A percentile compares a stretch with the other conserved stretches of the same genome.
These are phyloP conservation scores for Magnusiomyces fungicola DNA, from an alignment of 1,139 yeast species.

Conservation along the genomic window DNA sequence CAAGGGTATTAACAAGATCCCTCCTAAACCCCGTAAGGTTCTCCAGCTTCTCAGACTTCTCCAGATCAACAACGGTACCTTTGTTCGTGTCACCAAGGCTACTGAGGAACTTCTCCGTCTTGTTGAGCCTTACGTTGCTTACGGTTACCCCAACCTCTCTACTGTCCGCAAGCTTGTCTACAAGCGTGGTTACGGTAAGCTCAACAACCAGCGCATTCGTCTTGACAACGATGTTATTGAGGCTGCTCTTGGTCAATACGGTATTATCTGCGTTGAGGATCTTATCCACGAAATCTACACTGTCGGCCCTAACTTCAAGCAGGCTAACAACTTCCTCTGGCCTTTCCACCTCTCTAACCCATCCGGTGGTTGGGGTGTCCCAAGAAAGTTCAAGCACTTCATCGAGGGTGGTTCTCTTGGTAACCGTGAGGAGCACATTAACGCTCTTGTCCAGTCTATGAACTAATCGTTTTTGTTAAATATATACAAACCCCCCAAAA, in stretches of 20 bases:
- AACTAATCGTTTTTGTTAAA: conserved; percentile 3
- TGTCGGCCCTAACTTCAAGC: conserved; percentile 99
- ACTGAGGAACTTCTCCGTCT: conserved; percentile 93
- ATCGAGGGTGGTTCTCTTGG: conserved; percentile 99
- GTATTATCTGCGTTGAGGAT: conserved; percentile 94
- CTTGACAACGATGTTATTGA: conserved; percentile 94
- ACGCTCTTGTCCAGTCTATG: conserved; percentile 85
- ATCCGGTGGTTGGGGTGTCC: conserved; percentile 98
- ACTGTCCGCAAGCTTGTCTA: conserved; percentile 94
- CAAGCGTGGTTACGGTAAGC: conserved; percentile 99
- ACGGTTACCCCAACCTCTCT: conserved; percentile 98
- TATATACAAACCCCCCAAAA: conserved; percentile 3
- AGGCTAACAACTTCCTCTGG: conserved; percentile 99
- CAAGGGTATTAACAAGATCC: conserved; percentile 99
- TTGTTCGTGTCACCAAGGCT: conserved; percentile 97
- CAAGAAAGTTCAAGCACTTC: conserved; percentile 98
- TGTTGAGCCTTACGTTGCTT: conserved; percentile 98
- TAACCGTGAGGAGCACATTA: conserved; percentile 98
- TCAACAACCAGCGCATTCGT: conserved; percentile 97
- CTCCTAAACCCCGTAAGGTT: conserved; percentile 99
- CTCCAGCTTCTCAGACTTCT: conserved; percentile 95
- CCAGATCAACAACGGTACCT: conserved; percentile 98
- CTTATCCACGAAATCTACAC: conserved; percentile 98
- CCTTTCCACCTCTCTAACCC: conserved; percentile 99
- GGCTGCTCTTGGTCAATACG: conserved; percentile 90